Evolutionary conservation across 768 basidiomycete species (phyloP).

Genomic region (Tulasnella sp.): DNA sequence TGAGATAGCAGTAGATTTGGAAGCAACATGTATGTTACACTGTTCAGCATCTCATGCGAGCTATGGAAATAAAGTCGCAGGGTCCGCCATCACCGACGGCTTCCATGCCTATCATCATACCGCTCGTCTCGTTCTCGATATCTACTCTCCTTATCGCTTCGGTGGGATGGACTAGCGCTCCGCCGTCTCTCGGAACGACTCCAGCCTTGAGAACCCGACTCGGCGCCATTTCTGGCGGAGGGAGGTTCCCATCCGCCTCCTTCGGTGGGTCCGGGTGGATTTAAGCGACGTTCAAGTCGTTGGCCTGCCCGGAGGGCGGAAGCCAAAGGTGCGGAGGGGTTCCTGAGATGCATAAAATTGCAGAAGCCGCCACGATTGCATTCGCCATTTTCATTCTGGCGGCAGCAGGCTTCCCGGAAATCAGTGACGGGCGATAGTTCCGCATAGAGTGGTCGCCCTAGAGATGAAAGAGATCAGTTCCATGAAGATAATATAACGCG

Average conservation of each 20-base stretch:
- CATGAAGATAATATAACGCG: no score
- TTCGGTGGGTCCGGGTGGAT: slow-evolving; percentile 55
- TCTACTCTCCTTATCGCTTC: not conserved
- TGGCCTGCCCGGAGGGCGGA: slow-evolving; percentile 76
- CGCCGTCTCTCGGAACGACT: not conserved
- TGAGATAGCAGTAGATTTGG: not conserved
- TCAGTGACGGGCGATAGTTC: slow-evolving; percentile 98
- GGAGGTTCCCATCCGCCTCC: slow-evolving; percentile 78
- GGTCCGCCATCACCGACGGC: not conserved
- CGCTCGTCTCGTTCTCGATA: not conserved
- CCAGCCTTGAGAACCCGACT: not conserved
- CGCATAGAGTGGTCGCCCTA: slow-evolving; percentile 91
- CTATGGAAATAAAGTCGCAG: not conserved
- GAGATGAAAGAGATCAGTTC: slow-evolving; percentile 26
- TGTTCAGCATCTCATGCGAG: not conserved
- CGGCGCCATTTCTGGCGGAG: slow-evolving; percentile 20
- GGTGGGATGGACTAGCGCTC: not conserved
- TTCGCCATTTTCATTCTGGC: slow-evolving; percentile 97
- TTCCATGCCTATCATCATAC: not conserved
- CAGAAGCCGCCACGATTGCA: slow-evolving; percentile 98
- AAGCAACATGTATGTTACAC: not conserved
- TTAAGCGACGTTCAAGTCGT: slow-evolving; percentile 69
- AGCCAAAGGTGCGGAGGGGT: slow-evolving; percentile 80
- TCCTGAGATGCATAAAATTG: slow-evolving; percentile 96
- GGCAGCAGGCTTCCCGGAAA: slow-evolving; percentile 97